Percentiles rank a stretch among this genome's conserved stretches.
Conservation (phyloP, 345 rosid species). For the Stellera chamaejasme region DNA sequence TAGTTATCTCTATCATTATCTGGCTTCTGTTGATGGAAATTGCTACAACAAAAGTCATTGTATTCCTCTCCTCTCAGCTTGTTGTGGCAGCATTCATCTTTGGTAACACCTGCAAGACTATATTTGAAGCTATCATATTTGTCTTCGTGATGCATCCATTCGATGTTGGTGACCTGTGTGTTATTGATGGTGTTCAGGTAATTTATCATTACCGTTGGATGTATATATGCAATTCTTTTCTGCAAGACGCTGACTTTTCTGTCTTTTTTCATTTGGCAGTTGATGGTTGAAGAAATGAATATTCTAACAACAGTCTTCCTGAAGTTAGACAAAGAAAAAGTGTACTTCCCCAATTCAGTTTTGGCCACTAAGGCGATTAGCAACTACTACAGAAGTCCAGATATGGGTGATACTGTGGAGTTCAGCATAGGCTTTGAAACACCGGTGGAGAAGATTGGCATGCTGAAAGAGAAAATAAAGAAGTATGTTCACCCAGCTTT, state of each 20-base stretch:
- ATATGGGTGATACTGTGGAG: constrained; percentile 68
- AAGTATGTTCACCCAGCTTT: constrained; percentile 31
- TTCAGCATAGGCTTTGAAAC: constrained; percentile 73
- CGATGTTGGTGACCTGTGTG: too few relatives aligned
- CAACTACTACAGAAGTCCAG: constrained; percentile 77
- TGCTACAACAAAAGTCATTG: constrained; percentile 59
- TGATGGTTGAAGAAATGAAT: background rate
- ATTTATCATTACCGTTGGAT: too few relatives aligned
- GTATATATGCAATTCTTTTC: too few relatives aligned
- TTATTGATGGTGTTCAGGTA: background rate
- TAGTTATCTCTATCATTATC: constrained; percentile 31
- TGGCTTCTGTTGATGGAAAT: constrained; percentile 72
- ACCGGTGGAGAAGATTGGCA: constrained; percentile 49
- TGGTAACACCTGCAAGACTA: too few relatives aligned
- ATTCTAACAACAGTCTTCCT: too few relatives aligned
- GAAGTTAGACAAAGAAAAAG: constrained; percentile 34
- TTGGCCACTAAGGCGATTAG: constrained; percentile 69
- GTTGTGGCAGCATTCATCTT: too few relatives aligned
- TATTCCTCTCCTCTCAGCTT: constrained; percentile 29
- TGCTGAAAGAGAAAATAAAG: constrained; percentile 43
- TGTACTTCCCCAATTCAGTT: constrained; percentile 72
- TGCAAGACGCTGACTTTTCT: too few relatives aligned
- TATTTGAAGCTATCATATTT: too few relatives aligned
- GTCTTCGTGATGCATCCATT: too few relatives aligned
- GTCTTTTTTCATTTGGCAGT: too few relatives aligned